These are phyloP conservation scores for Mycena leptocephala DNA, from an alignment of 768 basidiomycete genomes.

Conservation along the genomic window DNA sequence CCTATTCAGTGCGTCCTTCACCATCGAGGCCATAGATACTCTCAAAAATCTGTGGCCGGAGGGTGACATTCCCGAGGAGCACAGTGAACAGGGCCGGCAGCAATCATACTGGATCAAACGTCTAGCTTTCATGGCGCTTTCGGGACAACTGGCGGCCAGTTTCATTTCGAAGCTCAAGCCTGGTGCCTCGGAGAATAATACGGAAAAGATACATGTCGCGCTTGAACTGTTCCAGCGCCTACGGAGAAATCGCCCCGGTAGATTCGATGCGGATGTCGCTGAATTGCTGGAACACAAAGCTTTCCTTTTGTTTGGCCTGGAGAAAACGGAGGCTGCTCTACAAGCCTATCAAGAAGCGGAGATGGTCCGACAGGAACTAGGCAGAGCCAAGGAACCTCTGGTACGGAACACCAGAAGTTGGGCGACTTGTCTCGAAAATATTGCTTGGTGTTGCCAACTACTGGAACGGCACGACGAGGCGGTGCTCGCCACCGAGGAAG, in stretches of 20 bases:
- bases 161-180: constrained; percentile 8
- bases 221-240: not conserved
- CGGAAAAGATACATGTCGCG: not conserved
- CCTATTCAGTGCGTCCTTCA: constrained; percentile 22
- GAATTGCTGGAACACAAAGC: not conserved
- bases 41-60: constrained; percentile 12
- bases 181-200: not conserved
- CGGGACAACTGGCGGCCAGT: constrained; percentile 6
- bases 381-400: not conserved
- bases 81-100: too few relatives aligned
- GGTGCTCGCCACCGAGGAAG: not conserved
- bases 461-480: not conserved
- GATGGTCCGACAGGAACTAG: not conserved
- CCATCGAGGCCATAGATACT: constrained; percentile 1
- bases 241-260: not conserved
- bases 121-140: constrained; percentile 33
- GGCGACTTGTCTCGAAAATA: not conserved
- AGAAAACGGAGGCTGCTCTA: not conserved
- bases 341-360: not conserved
- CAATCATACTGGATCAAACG: constrained; percentile 20
- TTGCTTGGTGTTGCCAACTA: not conserved
- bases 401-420: not conserved
- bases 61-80: too few relatives aligned
- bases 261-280: constrained; percentile 4
- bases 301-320: not conserved